Evolutionary conservation across 1,284 basidiomycete species (phyloP).

Genomic region (Apiotrichum mycotoxinovorans): DNA sequence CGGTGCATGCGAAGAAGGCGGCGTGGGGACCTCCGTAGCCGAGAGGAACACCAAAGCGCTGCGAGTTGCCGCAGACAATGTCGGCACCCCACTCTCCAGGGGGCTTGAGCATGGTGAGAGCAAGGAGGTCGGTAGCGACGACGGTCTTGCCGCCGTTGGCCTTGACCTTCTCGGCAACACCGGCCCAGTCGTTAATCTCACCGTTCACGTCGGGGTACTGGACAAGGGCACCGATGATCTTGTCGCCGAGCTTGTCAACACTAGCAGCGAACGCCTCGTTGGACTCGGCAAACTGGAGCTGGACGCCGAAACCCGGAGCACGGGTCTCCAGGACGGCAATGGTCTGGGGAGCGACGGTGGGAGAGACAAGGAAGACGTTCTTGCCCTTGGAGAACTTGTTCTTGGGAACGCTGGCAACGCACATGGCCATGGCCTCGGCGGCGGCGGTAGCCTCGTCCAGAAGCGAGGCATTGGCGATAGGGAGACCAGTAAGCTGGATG

Average conservation of each 20-base stretch:
- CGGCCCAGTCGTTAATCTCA: slow-evolving; percentile 69
- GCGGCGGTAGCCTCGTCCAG: slow-evolving; percentile 90
- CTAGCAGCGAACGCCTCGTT: slow-evolving; percentile 54
- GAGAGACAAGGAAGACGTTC: slow-evolving; percentile 78
- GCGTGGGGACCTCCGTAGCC: slow-evolving; percentile 91
- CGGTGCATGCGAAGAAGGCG: slow-evolving; percentile 92
- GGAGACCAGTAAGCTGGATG: slow-evolving; percentile 88
- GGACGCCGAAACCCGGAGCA: slow-evolving; percentile 84
- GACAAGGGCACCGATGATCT: slow-evolving; percentile 78
- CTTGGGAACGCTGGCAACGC: slow-evolving; percentile 44
- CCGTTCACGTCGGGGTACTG: slow-evolving; percentile 94
- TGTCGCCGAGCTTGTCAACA: slow-evolving; percentile 55
- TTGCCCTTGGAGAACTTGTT: slow-evolving; percentile 63
- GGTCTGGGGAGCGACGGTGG: slow-evolving; percentile 78
- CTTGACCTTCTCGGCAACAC: slow-evolving; percentile 69
- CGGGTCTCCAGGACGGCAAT: slow-evolving; percentile 79
- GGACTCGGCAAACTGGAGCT: slow-evolving; percentile 60
- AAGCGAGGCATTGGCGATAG: slow-evolving; percentile 90
- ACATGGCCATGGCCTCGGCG: slow-evolving; percentile 63
- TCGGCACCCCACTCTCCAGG: slow-evolving; percentile 99
- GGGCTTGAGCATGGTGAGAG: slow-evolving; percentile 87
- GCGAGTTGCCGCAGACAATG: slow-evolving; percentile 90
- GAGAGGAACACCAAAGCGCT: slow-evolving; percentile 82
- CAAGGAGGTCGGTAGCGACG: slow-evolving; percentile 87
- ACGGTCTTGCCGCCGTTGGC: slow-evolving; percentile 72